phyloP scores from a whole-genome alignment of 257 asterid genomes.

The Gentiana dahurica region DNA sequence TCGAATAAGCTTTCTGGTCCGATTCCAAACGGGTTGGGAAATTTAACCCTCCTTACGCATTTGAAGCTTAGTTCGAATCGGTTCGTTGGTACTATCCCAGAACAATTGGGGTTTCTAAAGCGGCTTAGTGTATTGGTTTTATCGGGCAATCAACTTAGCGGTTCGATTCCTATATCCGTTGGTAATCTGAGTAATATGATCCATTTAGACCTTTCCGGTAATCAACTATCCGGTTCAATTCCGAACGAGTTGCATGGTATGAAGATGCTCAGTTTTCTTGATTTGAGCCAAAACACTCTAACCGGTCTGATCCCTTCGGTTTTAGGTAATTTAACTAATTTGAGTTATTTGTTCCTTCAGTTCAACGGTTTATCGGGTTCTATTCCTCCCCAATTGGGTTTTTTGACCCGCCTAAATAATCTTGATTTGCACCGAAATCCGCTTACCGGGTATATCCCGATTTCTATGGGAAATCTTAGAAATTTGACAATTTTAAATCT shows the following conservation, averaged over 20 bases:
- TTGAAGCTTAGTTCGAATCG: not conserved
- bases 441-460: constrained; percentile 10
- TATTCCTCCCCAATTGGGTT: not conserved
- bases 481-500: constrained; percentile 1
- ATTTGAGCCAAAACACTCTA: not conserved
- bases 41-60: not conserved
- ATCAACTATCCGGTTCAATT: constrained; percentile 1
- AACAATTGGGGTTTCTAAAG: not conserved
- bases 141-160: not conserved
- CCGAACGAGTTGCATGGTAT: not conserved
- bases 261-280: not conserved
- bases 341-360: not conserved
- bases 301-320: constrained; percentile 1
- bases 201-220: not conserved
- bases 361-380: not conserved
- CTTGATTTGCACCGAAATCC: constrained; percentile 12
- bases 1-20: constrained; percentile 8
- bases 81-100: not conserved
- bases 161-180: constrained; percentile 3
- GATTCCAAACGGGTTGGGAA: constrained; percentile 8
- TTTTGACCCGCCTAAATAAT: not conserved
- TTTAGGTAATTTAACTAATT: not conserved
- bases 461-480: not conserved
- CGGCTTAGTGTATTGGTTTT: not conserved
- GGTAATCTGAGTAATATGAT: constrained; percentile 5